A percentile compares a stretch with the other conserved stretches of the same genome.
Evolutionary conservation across 2,329 filamentous ascomycete species (phyloP).

Genomic region (Alternaria angustiovoidea): DNA sequence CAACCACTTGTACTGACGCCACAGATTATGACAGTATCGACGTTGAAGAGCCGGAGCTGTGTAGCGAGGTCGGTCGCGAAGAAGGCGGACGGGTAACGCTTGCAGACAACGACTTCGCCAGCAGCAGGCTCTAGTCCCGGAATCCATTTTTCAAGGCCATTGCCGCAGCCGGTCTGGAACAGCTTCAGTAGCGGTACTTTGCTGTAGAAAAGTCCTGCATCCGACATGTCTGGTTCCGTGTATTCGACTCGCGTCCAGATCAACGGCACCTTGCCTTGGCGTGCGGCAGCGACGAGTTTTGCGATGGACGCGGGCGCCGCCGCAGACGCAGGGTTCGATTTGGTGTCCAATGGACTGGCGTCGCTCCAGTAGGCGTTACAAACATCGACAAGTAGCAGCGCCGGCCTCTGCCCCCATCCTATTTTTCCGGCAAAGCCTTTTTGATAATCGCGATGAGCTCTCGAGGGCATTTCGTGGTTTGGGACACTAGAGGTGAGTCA

Average conservation of each 20-base stretch:
- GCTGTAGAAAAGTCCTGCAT: slow-evolving; percentile 56
- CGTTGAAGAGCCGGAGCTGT: slow-evolving; percentile 48
- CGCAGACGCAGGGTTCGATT: slow-evolving; percentile 48
- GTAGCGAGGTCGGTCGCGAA: slow-evolving; percentile 57
- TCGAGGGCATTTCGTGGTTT: slow-evolving; percentile 27
- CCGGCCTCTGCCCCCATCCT: slow-evolving; percentile 56
- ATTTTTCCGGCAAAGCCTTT: slow-evolving; percentile 53
- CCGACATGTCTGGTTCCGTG: slow-evolving; percentile 54
- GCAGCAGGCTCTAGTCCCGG: slow-evolving; percentile 50
- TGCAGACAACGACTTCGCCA: slow-evolving; percentile 50
- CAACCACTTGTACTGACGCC: slow-evolving; percentile 60
- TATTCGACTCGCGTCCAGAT: slow-evolving; percentile 58
- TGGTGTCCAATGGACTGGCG: slow-evolving; percentile 54
- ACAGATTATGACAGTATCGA: slow-evolving; percentile 58
- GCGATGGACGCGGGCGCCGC: slow-evolving; percentile 51
- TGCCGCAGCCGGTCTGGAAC: slow-evolving; percentile 52
- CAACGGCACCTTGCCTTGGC: slow-evolving; percentile 50
- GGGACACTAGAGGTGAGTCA: slow-evolving; percentile 13
- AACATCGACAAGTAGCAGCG: slow-evolving; percentile 58
- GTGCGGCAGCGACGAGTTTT: slow-evolving; percentile 53
- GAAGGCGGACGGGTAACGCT: slow-evolving; percentile 57
- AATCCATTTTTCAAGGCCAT: slow-evolving; percentile 53
- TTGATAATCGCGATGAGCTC: slow-evolving; percentile 7
- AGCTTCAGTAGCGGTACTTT: slow-evolving; percentile 56
- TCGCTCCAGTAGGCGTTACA: slow-evolving; percentile 58